Base-by-base conservation (phyloP, 2,329 filamentous ascomycete genomes). In the Neophaeococcomyces mojaviensis region DNA sequence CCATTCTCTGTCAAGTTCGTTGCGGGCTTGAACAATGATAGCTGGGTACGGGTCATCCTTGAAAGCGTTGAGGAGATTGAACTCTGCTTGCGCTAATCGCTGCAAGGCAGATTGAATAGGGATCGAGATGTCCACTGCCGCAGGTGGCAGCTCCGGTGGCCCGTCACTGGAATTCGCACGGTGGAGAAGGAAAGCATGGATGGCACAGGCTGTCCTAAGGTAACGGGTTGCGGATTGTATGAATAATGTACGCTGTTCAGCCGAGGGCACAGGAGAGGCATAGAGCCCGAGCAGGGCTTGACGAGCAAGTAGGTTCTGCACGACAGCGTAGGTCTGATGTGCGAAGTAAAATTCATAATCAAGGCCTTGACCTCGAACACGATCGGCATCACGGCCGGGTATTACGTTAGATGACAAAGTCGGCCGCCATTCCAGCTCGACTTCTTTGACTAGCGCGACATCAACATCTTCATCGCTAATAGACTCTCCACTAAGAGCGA, bases 1-100 rank as follows among this genome's bases (percentile, higher is more conserved):
- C 90, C 90, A 98, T 55, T 97, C 90, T 50, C 78, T 88, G 63
- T 89, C 88, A 55, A 83, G 81, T 44, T 82, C 79, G 60, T 94
- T 94, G 39, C 89, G 77, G 47, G 83, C 79, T 58, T 94, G 86
- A 1, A 88, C 81, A 2, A 94, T 83, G 5, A 82, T 78, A 1
- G 84, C 81, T 1, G 90, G 84, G 59, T 96, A 97, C 0, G 90
- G 88, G 59, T 98, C 92, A 61, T 97, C 90, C 58, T 97, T 97
- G 40, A 94, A 65, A 1, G 97, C 88, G 0, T 88, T 88, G 1
- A 96, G 77, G 1, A 97, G 74, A 0, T 89, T 96, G 0, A 89
- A 89, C 66, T 96, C 90, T 2, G 89, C 88, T 26, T 92, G 73
- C 0, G 87, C 81, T 2, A 96, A 72, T 9, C 65, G 64, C 2